Evolutionary conservation across 495 filamentous ascomycete genomes (phyloP).

Genomic region (Tricharina praecox): DNA sequence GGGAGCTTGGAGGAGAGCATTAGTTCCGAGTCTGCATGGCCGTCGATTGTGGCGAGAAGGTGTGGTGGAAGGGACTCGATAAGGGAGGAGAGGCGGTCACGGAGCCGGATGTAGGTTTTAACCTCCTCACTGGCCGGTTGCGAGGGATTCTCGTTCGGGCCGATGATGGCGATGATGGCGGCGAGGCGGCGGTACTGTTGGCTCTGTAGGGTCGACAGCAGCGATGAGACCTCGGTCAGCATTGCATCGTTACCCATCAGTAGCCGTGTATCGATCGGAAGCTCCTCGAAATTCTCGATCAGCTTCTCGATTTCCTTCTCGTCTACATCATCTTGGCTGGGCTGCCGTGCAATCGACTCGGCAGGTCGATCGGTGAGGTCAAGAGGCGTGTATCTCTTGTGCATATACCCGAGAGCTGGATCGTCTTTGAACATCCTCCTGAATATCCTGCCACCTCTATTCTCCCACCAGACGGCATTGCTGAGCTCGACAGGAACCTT

Average conservation of each 20-base stretch:
- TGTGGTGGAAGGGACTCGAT: slow-evolving; percentile 49
- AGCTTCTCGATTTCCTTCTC: slow-evolving; percentile 19
- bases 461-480: slow-evolving; percentile 51
- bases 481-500: slow-evolving; percentile 43
- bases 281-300: slow-evolving; percentile 27
- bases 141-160: no score
- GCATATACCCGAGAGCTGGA: slow-evolving; percentile 13
- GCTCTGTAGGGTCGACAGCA: slow-evolving; percentile 49
- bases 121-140: slow-evolving; percentile 40
- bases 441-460: slow-evolving; percentile 39
- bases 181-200: slow-evolving; percentile 44
- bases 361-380: slow-evolving; percentile 8
- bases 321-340: neutral
- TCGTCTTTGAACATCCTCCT: slow-evolving; percentile 28
- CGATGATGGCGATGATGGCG: slow-evolving; percentile 24
- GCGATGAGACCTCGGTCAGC: slow-evolving; percentile 45
- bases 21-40: slow-evolving; percentile 46
- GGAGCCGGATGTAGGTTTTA: slow-evolving; percentile 43
- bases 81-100: slow-evolving; percentile 40
- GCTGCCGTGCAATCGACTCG: no score
- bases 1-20: slow-evolving; percentile 46
- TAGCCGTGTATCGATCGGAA: slow-evolving; percentile 26
- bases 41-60: slow-evolving; percentile 48
- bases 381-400: slow-evolving; percentile 1
- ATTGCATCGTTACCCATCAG: slow-evolving; percentile 11